Conservation (phyloP, 805 yeast species). For the Metschnikowia orientalis region DNA sequence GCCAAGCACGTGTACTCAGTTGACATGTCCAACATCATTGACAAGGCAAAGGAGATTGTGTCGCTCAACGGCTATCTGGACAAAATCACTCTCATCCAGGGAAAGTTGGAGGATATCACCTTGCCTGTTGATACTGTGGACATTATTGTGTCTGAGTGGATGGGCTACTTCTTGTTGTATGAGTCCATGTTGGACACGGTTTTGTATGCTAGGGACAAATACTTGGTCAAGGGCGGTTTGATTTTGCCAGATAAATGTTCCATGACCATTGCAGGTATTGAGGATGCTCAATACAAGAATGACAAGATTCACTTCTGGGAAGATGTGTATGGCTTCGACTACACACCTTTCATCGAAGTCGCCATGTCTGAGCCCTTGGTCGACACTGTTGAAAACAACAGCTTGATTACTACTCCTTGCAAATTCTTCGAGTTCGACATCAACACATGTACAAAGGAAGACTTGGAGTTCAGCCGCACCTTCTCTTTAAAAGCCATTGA, state of each 20-base stretch:
- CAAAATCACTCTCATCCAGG: conserved; percentile 82
- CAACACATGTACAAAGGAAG: conserved; percentile 80
- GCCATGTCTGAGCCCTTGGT: conserved; percentile 94
- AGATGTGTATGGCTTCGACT: conserved; percentile 95
- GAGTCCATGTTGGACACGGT: conserved; percentile 99
- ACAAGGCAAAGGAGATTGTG: conserved; percentile 89
- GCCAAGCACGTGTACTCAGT: conserved; percentile 97
- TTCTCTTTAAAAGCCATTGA: conserved; percentile 71
- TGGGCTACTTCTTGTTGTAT: conserved; percentile 94
- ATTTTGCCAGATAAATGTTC: conserved; percentile 93
- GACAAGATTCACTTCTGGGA: conserved; percentile 95
- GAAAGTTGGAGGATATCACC: conserved; percentile 88
- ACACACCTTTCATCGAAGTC: conserved; percentile 78
- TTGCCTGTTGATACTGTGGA: conserved; percentile 88
- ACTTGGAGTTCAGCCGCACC: conserved; percentile 68
- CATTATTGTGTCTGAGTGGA: conserved; percentile 96
- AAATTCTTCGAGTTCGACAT: conserved; percentile 79
- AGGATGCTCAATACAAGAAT: conserved; percentile 86
- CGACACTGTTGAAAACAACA: conserved; percentile 78
- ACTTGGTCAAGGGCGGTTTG: conserved; percentile 76
- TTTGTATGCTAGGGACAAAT: conserved; percentile 87
- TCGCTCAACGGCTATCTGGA: conserved; percentile 78
- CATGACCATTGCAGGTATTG: conserved; percentile 86
- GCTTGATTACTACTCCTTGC: conserved; percentile 68
- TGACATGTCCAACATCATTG: conserved; percentile 94